Evolutionary conservation across 768 basidiomycete genomes (phyloP), one percentile per base, ranked within the genome.

Genomic region (Amanita rimosa): DNA sequence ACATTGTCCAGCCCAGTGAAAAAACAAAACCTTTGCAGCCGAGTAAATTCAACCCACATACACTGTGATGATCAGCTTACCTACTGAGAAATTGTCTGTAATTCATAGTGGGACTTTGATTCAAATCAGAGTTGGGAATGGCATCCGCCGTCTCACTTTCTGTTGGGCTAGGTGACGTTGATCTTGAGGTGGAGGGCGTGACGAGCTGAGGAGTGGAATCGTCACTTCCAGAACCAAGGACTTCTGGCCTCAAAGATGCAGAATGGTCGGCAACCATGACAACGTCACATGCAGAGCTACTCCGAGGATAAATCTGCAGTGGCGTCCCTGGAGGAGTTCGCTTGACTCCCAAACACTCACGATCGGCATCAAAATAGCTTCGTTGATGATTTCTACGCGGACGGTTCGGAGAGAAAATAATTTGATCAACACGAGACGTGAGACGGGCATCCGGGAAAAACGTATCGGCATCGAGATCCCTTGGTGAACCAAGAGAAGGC

Each of bases 21-120:
- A 65, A 88, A 89, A 67, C 86, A 89, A 62, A 83, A 88, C 56
- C 86, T 89, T 29, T 27, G 10, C 4, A 1, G 35, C 19, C 19
- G 4, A 24, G 17, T 45, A 9, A 43, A 37, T 7, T 34, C 16
- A 42, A 42, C 17, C 39, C 17, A 22, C n/a, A 17, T 31, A 16
- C n/a, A 14, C 6, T n/a, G 26, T 6, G 17, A 40, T 36, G 37
- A 29, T 17, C 22, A 4, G 26, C 78, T 40, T 55, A 85, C 85
- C 70, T 78, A 62, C 77, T 76, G 50, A 88, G 60, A 52, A 88
- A 78, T 51, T 76, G 72, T 52, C 68, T 70, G 58, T 86, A 85
- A 53, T 70, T 69, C 19, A 70, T 66, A 17, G 65, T 58, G n/a
- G 68, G 64, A 52, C 58, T 63, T 36, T 48, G 53, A 22, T 34